Percentiles rank a stretch among this genome's conserved stretches.
Conservation (phyloP, 176 grass and related monocot genomes). For the Puya raimondii region DNA sequence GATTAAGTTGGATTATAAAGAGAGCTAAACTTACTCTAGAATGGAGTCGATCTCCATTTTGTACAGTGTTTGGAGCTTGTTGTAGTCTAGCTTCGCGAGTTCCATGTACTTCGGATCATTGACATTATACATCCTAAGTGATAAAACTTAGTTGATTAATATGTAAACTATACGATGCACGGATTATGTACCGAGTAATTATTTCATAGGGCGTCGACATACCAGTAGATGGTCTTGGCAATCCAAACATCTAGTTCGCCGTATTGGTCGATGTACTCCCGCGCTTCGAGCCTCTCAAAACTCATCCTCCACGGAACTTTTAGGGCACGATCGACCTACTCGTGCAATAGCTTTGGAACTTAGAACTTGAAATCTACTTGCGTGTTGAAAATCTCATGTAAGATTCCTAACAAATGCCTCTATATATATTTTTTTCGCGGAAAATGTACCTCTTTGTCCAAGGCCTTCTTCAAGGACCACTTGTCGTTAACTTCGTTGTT, state of each 20-base stretch:
- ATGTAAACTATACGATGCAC: not conserved
- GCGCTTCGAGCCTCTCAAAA: slow-evolving; percentile 26
- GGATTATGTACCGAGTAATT: not conserved
- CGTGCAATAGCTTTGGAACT: not conserved
- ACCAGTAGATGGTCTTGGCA: slow-evolving; percentile 26
- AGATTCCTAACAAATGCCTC: not conserved
- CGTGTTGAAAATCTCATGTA: not conserved
- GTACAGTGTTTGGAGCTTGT: slow-evolving; percentile 22
- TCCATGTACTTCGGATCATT: slow-evolving; percentile 28
- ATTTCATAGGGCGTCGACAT: not conserved
- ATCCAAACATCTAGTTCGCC: slow-evolving; percentile 32
- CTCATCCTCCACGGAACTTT: slow-evolving; percentile 27
- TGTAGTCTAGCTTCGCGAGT: slow-evolving; percentile 30
- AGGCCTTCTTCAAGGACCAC: slow-evolving; percentile 29
- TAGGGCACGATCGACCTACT: slow-evolving; percentile 13
- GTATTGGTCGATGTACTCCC: slow-evolving; percentile 25
- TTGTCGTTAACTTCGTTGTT: slow-evolving; percentile 24
- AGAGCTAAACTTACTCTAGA: slow-evolving; percentile 14
- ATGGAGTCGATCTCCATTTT: slow-evolving; percentile 10
- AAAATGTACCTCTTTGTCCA: slow-evolving; percentile 28
- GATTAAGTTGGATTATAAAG: not conserved
- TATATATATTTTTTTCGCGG: not conserved
- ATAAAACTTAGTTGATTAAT: not conserved
- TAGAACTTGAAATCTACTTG: not conserved
- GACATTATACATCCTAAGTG: slow-evolving; percentile 31